Percentiles rank a stretch among this genome's conserved stretches.
Evolutionary conservation across 2,329 filamentous ascomycete genomes (phyloP).

Genomic region (Scytalidium lignicola): DNA sequence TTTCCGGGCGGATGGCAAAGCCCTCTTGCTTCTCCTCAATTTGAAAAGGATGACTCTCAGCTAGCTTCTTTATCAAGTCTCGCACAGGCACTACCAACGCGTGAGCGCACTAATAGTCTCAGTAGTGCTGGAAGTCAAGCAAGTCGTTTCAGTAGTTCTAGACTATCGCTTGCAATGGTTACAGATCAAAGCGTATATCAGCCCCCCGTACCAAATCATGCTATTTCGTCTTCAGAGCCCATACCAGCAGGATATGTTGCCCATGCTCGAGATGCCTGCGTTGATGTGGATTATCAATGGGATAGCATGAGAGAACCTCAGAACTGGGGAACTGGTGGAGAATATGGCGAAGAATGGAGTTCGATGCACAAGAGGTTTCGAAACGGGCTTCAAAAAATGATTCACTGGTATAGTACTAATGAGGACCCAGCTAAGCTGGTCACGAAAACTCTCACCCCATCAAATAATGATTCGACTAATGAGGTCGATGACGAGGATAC

Average conservation of each 20-base stretch:
- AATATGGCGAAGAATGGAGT: constrained; percentile 91
- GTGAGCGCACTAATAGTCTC: constrained; percentile 29
- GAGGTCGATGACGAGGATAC: constrained; percentile 52
- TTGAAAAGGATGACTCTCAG: constrained; percentile 21
- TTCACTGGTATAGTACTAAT: constrained; percentile 73
- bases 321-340: constrained; percentile 82
- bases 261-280: constrained; percentile 82
- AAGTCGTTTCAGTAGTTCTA: constrained; percentile 14
- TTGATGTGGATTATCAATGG: constrained; percentile 90
- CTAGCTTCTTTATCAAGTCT: constrained; percentile 21
- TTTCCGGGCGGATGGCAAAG: constrained; percentile 33
- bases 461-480: constrained; percentile 29
- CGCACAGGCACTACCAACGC: constrained; percentile 19
- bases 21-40: constrained; percentile 18
- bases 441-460: constrained; percentile 37
- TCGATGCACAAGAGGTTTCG: constrained; percentile 90
- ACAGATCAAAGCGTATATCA: constrained; percentile 51
- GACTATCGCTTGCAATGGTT: constrained; percentile 4
- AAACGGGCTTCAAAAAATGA: constrained; percentile 68
- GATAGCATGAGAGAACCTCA: constrained; percentile 78
- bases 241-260: constrained; percentile 87
- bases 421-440: constrained; percentile 48
- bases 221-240: constrained; percentile 70
- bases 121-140: constrained; percentile 24
- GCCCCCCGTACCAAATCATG: constrained; percentile 75